phyloP scores from a whole-genome alignment of 2,329 filamentous ascomycete species.

The Claviceps lovelessii region DNA sequence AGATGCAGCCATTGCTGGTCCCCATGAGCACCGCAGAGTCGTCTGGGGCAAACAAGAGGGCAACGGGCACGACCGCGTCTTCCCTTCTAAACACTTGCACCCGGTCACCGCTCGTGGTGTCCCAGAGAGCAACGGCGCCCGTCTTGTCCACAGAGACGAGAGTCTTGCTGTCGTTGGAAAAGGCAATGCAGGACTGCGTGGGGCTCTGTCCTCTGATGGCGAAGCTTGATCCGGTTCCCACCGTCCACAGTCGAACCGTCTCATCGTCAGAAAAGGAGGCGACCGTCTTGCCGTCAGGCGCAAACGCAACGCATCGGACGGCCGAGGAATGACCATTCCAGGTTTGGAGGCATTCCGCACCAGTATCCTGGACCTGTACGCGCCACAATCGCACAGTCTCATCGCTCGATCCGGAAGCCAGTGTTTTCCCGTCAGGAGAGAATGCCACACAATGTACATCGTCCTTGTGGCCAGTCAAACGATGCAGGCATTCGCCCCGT shows the following conservation, averaged over 20 bases:
- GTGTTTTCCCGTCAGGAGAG: constrained; percentile 3
- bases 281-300: constrained; percentile 8
- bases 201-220: constrained; percentile 10
- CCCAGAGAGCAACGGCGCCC: constrained; percentile 9
- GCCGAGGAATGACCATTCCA: constrained; percentile 8
- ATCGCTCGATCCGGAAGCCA: constrained; percentile 6
- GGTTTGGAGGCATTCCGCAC: constrained; percentile 5
- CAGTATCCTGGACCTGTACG: not conserved
- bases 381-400: constrained; percentile 5
- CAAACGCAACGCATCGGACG: constrained; percentile 9
- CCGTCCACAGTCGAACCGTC: constrained; percentile 9
- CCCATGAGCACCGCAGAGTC: constrained; percentile 5
- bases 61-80: constrained; percentile 1
- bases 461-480: constrained; percentile 4
- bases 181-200: constrained; percentile 5
- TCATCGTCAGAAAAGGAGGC: constrained; percentile 9
- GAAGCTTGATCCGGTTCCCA: constrained; percentile 3
- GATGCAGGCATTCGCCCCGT: constrained; percentile 3
- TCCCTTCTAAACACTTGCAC: constrained; percentile 2
- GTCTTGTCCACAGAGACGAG: constrained; percentile 8
- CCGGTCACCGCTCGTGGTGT: constrained; percentile 3
- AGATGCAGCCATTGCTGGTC: constrained; percentile 3
- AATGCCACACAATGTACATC: constrained; percentile 4
- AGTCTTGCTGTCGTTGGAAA: constrained; percentile 8
- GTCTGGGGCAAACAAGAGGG: constrained; percentile 3